Evolutionary conservation across 2,329 filamentous ascomycete species (phyloP).

Genomic region (Aspergillus sp.): DNA sequence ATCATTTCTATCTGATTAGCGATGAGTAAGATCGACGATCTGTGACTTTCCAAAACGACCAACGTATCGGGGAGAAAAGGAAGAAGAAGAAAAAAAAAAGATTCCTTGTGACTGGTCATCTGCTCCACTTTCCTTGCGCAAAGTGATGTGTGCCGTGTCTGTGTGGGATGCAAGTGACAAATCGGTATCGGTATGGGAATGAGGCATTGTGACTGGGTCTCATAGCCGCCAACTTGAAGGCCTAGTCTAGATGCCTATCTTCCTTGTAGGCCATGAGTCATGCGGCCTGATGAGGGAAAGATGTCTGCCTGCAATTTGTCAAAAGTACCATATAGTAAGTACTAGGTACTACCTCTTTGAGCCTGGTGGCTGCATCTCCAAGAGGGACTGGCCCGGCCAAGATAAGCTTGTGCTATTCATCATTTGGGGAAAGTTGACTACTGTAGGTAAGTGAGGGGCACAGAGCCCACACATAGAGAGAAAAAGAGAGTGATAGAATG

Average conservation of each 20-base stretch:
- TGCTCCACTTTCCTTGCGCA: neutral
- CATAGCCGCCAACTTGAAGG: neutral
- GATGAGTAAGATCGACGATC: no score
- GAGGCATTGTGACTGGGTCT: slow-evolving; percentile 1
- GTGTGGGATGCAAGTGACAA: neutral
- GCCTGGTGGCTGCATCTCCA: neutral
- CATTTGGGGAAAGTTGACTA: no score
- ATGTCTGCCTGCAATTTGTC: no score
- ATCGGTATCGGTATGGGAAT: neutral
- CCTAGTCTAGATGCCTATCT: neutral
- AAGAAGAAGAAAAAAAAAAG: no score
- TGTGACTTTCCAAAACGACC: no score
- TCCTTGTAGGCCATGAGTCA: neutral
- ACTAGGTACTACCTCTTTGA: neutral
- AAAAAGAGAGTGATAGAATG: neutral
- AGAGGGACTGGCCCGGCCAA: neutral
- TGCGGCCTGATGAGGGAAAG: neutral
- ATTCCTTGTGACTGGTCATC: neutral
- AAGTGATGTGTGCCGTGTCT: neutral
- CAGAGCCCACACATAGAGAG: no score
- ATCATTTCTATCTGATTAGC: no score
- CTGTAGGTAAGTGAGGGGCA: neutral
- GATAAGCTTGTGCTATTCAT: neutral
- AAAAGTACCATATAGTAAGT: neutral
- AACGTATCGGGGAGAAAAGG: no score